These are phyloP conservation scores for Arctostaphylos glauca DNA, from an alignment of 148 eudicot genomes.

Conservation along the genomic window DNA sequence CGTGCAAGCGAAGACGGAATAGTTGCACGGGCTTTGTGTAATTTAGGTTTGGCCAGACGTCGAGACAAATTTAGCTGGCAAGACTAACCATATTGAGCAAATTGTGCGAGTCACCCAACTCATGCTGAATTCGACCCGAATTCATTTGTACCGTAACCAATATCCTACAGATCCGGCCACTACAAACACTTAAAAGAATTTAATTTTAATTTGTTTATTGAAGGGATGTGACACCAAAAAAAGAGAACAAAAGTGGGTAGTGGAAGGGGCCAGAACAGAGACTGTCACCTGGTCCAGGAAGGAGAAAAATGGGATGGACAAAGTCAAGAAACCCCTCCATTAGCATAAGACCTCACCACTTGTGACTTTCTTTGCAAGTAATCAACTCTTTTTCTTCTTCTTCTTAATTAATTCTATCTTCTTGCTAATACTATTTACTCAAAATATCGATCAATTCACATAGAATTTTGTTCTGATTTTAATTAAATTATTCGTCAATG, in stretches of 20 bases:
- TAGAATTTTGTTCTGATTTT: too few species aligned
- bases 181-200: neutral
- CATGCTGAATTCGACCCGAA: too few species aligned
- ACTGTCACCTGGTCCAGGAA: neutral
- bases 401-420: neutral
- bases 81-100: too few species aligned
- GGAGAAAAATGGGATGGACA: neutral
- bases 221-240: neutral
- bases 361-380: constrained; percentile 15
- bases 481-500: too few species aligned
- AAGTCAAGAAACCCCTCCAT: constrained; percentile 17
- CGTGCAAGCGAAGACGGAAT: too few species aligned
- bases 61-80: too few species aligned
- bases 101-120: too few species aligned
- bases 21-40: too few species aligned
- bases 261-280: constrained; percentile 1
- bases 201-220: neutral
- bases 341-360: constrained; percentile 10
- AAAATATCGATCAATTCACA: neutral
- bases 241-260: neutral
- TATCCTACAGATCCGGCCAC: too few species aligned
- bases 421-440: neutral
- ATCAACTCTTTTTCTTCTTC: neutral
- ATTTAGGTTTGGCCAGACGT: too few species aligned
- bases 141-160: too few species aligned